A percentile compares a stretch with the other conserved stretches of the same genome.
Evolutionary conservation across 2,329 filamentous ascomycete genomes (phyloP).

Genomic region (Byssothecium circinans): DNA sequence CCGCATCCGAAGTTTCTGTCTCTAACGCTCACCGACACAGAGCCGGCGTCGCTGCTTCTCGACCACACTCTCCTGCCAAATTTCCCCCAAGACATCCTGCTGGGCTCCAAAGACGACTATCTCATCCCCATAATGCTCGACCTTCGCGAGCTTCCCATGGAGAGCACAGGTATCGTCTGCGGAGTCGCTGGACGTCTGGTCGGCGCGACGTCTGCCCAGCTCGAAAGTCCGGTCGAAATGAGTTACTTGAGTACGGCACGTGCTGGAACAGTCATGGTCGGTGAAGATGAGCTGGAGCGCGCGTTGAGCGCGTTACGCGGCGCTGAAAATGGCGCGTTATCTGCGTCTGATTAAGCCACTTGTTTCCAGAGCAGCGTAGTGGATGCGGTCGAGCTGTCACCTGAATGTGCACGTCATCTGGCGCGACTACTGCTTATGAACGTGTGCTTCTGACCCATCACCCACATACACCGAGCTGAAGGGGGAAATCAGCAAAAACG

Average conservation of each 20-base stretch:
- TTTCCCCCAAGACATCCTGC: conserved; percentile 63
- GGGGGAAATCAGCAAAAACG: background rate
- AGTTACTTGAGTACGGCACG: conserved; percentile 88
- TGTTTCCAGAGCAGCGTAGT: conserved; percentile 1
- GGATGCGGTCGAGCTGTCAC: conserved; percentile 4
- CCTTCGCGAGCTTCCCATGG: conserved; percentile 74
- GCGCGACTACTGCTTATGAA: conserved; percentile 5
- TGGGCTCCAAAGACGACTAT: conserved; percentile 72
- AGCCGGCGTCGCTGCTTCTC: conserved; percentile 72
- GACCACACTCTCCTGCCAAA: conserved; percentile 68
- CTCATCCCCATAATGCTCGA: conserved; percentile 88
- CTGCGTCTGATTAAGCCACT: conserved; percentile 21
- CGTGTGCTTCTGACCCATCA: conserved; percentile 7
- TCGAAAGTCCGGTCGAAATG: conserved; percentile 65
- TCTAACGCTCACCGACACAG: conserved; percentile 70
- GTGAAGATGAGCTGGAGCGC: conserved; percentile 70
- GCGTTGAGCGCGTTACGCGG: conserved; percentile 69
- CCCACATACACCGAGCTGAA: too few relatives aligned
- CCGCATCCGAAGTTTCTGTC: conserved; percentile 70
- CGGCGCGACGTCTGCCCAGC: conserved; percentile 60
- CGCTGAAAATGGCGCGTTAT: conserved; percentile 34
- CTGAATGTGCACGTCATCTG: conserved; percentile 1
- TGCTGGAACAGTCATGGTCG: conserved; percentile 86
- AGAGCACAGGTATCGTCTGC: conserved; percentile 93
- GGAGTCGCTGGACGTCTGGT: conserved; percentile 85